Conservation (phyloP, 2,329 filamentous ascomycete genomes). For the Botrytis fabae region DNA sequence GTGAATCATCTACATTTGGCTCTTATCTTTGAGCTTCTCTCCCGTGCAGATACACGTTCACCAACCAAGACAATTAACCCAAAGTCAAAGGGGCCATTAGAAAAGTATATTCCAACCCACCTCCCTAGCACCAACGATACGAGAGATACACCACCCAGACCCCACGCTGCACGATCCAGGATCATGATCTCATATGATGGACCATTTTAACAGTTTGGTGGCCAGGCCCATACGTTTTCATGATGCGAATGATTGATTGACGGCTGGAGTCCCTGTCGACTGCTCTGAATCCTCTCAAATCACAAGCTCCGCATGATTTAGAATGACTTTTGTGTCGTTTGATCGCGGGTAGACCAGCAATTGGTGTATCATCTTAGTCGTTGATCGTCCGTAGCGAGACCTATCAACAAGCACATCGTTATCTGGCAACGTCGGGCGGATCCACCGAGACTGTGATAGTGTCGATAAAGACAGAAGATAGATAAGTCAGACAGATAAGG, state of each 20-base stretch:
- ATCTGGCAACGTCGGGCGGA: conserved; percentile 12
- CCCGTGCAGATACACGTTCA: neutral
- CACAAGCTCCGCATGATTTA: neutral
- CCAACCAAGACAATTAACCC: neutral
- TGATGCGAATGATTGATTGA: neutral
- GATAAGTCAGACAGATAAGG: conserved; percentile 23
- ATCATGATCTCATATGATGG: conserved; percentile 12
- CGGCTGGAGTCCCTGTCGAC: neutral
- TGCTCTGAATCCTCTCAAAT: neutral
- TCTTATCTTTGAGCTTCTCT: conserved; percentile 8
- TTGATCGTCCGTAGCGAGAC: conserved; percentile 11
- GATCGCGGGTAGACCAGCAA: neutral
- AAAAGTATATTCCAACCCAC: conserved; percentile 3
- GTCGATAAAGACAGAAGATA: neutral
- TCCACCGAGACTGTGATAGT: neutral
- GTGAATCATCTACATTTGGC: neutral
- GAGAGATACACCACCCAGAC: neutral
- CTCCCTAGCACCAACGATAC: neutral
- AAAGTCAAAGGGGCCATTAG: neutral
- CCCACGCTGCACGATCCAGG: conserved; percentile 5
- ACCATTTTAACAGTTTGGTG: neutral
- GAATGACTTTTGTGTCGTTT: conserved; percentile 2
- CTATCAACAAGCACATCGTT: conserved; percentile 18
- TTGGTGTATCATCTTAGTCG: neutral
- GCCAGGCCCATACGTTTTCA: conserved; percentile 2